Base-by-base conservation (phyloP, 2,329 filamentous ascomycete genomes). In the Fusarium nisikadoi region DNA sequence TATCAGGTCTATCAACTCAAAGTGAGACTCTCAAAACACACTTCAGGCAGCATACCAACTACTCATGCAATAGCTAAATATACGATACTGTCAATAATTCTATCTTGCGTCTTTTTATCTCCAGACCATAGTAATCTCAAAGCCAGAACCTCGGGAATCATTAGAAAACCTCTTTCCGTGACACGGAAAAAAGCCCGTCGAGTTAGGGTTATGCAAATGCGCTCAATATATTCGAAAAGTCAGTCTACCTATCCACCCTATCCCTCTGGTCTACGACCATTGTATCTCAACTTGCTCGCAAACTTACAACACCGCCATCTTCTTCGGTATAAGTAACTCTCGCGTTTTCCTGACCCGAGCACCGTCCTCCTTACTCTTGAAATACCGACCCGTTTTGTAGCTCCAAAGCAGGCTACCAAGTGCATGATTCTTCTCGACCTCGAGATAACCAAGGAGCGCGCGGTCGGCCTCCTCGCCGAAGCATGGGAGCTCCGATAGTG, bases 371-470 rank as follows among this genome's bases (percentile, higher is more conserved):
- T 47, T 47, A 17, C 45, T 47, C 45, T 47, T 29, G 6, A 47
- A 47, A 16, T 47, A 47, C 7, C 45, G 14, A 6, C 45, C 45
- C 3, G 45, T 47, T 6, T 47, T 47, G 13, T 47, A 47, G 45
- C 45, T 47, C 45, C 45, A 47, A 4, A 47, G 19, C 2, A 47
- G 20, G 5, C 45, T 47, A 10, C 45, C 45, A 3, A 47, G 45
- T 9, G 45, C 45, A n/a, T 47, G 45, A 27, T 47, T 47, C 45
- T 47, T 47, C 45, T 47, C 45, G 10, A 47, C 45, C 45, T 47
- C 45, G 13, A 47, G 45, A 16, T 29, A 47, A 6, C 45, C 45
- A 2, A 47, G 45, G 7, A 47, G 45, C 3, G 45, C 45, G 13
- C 45, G 45, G 10, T 47, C 45, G 1, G 45, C 45, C 27, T 47